Evolutionary conservation across 345 rosid species (phyloP).

Genomic region (Punica granatum): DNA sequence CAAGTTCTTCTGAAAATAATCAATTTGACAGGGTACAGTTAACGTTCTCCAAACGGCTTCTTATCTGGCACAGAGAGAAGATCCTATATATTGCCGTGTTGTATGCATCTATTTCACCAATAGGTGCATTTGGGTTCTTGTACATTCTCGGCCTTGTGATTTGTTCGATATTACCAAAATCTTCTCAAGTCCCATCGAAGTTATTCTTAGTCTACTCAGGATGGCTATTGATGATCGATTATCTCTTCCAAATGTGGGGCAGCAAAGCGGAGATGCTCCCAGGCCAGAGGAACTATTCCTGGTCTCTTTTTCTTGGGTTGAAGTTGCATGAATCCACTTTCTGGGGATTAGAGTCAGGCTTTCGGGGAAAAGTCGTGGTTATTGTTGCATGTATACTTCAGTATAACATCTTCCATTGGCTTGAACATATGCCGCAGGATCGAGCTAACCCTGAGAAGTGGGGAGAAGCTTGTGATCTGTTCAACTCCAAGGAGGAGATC

Average conservation of each 20-base stretch:
- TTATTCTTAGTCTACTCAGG: conserved; percentile 33
- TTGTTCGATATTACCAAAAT: conserved; percentile 32
- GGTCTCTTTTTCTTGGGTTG: conserved; percentile 27
- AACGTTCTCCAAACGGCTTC: conserved; percentile 23
- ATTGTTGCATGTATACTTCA: conserved; percentile 31
- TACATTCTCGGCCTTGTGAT: conserved; percentile 30
- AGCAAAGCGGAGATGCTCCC: conserved; percentile 27
- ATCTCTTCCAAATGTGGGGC: conserved; percentile 37
- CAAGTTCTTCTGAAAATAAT: background rate
- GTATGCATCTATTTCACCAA: conserved; percentile 34
- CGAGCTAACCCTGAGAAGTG: conserved; percentile 16
- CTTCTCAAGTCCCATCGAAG: conserved; percentile 32
- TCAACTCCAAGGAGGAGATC: conserved; percentile 20
- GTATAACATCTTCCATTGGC: conserved; percentile 36
- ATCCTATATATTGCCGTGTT: conserved; percentile 26
- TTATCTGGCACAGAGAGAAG: conserved; percentile 38
- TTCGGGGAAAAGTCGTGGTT: conserved; percentile 35
- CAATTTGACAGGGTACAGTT: conserved; percentile 6
- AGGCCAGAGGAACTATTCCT: conserved; percentile 21
- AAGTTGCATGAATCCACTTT: conserved; percentile 24
- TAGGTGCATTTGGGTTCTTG: conserved; percentile 30
- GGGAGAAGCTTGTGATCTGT: conserved; percentile 33
- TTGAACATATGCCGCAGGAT: conserved; percentile 17
- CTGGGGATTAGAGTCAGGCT: conserved; percentile 30
- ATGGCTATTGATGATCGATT: conserved; percentile 25